Conservation (phyloP, 2,329 filamentous ascomycete genomes). For the Fusarium solani-melongenae region DNA sequence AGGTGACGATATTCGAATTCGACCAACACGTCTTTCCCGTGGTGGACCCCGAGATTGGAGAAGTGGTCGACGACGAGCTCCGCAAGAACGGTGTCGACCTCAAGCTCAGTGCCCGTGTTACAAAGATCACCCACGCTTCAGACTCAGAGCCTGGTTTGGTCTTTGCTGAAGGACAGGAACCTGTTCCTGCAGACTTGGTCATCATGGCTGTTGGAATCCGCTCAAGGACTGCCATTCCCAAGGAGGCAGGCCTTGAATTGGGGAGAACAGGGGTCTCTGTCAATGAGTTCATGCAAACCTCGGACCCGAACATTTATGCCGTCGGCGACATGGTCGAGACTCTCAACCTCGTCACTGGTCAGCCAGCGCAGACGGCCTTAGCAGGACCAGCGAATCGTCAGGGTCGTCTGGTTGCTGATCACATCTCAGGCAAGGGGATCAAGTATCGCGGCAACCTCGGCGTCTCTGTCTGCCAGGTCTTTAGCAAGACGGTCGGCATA, state of each 20-base stretch:
- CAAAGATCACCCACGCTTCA: background rate
- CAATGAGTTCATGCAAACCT: slow-evolving; percentile 16
- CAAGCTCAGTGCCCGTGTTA: background rate
- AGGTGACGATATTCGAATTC: slow-evolving; percentile 13
- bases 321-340: slow-evolving; percentile 23
- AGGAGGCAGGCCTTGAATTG: slow-evolving; percentile 1
- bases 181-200: slow-evolving; percentile 9
- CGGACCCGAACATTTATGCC: slow-evolving; percentile 12
- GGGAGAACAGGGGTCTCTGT: slow-evolving; percentile 8
- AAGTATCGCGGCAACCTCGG: slow-evolving; percentile 14
- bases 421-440: slow-evolving; percentile 6
- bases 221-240: slow-evolving; percentile 1
- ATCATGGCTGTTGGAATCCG: slow-evolving; percentile 10
- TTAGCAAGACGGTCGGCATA: slow-evolving; percentile 4
- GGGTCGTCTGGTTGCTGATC: slow-evolving; percentile 13
- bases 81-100: slow-evolving; percentile 4
- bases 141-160: background rate
- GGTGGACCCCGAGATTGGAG: slow-evolving; percentile 6
- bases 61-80: slow-evolving; percentile 5
- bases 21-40: slow-evolving; percentile 12
- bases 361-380: background rate
- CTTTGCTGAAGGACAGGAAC: background rate
- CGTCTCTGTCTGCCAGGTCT: slow-evolving; percentile 9
- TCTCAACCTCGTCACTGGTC: background rate
- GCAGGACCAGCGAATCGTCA: slow-evolving; percentile 18